These are phyloP conservation scores for Patellaria atrata DNA, from an alignment of 495 filamentous ascomycete genomes.

Conservation along the genomic window DNA sequence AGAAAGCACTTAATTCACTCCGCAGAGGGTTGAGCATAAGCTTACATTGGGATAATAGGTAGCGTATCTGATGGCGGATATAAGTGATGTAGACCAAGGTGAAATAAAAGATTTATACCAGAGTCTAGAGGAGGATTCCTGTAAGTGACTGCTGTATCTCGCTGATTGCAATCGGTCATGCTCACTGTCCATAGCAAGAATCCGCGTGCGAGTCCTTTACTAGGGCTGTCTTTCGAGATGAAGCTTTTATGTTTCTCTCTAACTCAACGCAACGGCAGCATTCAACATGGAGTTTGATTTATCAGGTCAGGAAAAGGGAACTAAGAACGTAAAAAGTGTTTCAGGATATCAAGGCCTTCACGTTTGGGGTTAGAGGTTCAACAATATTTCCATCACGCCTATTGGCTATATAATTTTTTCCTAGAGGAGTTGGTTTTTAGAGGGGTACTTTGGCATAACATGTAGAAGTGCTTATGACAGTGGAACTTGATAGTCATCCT, in stretches of 20 bases:
- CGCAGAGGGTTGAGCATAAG: conserved; percentile 16
- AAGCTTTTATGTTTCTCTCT: neutral
- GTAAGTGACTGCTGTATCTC: conserved; percentile 40
- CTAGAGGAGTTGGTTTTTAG: too few species aligned
- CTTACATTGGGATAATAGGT: conserved; percentile 28
- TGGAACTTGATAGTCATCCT: too few species aligned
- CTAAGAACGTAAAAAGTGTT: too few species aligned
- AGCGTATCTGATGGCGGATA: conserved; percentile 96
- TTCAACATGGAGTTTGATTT: conserved; percentile 21
- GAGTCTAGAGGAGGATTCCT: conserved; percentile 63
- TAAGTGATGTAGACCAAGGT: conserved; percentile 63
- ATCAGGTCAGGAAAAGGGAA: too few species aligned
- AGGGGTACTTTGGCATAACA: too few species aligned
- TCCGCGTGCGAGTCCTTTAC: conserved; percentile 79
- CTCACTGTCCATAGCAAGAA: conserved; percentile 34
- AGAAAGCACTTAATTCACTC: neutral
- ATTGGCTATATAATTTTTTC: too few species aligned
- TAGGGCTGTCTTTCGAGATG: conserved; percentile 29
- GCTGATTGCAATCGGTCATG: conserved; percentile 33
- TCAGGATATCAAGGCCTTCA: too few species aligned
- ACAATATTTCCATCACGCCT: too few species aligned
- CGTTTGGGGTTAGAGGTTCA: too few species aligned
- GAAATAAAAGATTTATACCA: conserved; percentile 80
- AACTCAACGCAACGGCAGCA: too few species aligned
- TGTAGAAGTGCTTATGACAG: too few species aligned